Base-by-base conservation (phyloP, 2,329 filamentous ascomycete species). In the Cordyceps pruinosa region DNA sequence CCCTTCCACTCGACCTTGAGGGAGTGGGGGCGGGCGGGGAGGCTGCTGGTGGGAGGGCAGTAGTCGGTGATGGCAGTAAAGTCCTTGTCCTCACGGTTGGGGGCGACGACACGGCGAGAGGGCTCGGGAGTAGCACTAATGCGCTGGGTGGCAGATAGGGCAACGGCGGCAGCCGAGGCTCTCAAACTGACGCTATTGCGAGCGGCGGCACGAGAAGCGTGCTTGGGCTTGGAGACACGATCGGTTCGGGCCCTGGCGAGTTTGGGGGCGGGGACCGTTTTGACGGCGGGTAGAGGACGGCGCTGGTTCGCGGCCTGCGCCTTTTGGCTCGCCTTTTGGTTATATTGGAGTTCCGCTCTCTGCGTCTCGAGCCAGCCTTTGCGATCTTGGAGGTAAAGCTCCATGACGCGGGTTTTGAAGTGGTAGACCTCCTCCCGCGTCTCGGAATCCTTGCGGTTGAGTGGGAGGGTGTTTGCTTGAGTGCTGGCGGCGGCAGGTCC, bases 1-100 rank as follows among this genome's bases (percentile, higher is more conserved):
- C 89, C 89, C 74, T 92, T 94, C 89, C 90, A 95, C 61, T 95
- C 90, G 26, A 89, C 86, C 76, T 92, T 93, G 64, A 94, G 79
- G 42, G 80, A 83, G 69, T 89, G 90, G 52, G 80, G 74, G 65
- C 85, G 85, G 62, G 75, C 74, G 8, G 85, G 83, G 4, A 94
- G 79, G 8, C n/a, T 21, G 17, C 37, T 19, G n/a, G n/a, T 67
- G 0, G 88, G 84, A 45, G 90, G 90, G 52, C 85, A 90, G 69
- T 81, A 89, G 69, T 96, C 84, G 6, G 81, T 79, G 32, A 95
- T 77, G 4, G 83, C 76, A 46, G 80, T 76, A 71, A 89, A 96
- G 70, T 95, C 87, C 68, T 88, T 90, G 68, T 96, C 90, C 69
- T 94, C 90, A 34, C 89, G 81, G 64, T 86, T 91, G 19, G 84